These are phyloP conservation scores for Euphorbia pulcherrima DNA, from an alignment of 345 rosid genomes.

Conservation along the genomic window DNA sequence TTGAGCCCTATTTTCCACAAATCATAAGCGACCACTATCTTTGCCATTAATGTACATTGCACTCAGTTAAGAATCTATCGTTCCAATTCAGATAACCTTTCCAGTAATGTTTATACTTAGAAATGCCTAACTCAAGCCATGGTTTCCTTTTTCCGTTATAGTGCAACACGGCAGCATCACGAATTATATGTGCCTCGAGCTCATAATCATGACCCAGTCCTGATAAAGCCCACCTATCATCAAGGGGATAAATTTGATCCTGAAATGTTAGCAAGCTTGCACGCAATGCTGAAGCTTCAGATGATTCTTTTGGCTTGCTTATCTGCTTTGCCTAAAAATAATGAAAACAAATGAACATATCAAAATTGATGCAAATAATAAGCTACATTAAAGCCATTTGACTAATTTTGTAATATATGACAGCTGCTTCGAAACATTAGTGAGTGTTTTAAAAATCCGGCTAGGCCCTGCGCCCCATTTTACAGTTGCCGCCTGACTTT, in stretches of 20 bases:
- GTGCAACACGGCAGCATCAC: conserved; percentile 30
- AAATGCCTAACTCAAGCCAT: conserved; percentile 35
- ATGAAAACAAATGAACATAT: conserved; percentile 2
- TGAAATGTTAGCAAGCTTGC: conserved; percentile 31
- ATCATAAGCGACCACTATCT: conserved; percentile 12
- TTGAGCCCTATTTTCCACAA: conserved; percentile 13
- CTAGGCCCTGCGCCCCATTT: no score
- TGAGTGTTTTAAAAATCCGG: no score
- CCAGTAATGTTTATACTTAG: conserved; percentile 29
- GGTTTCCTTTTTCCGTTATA: conserved; percentile 36
- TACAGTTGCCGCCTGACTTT: no score
- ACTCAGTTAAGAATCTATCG: conserved; percentile 16
- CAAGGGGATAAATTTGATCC: conserved; percentile 23
- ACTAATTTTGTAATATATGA: not conserved
- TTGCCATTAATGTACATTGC: conserved; percentile 46
- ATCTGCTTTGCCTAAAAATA: conserved; percentile 31
- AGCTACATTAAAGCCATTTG: not conserved
- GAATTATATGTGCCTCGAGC: conserved; percentile 19
- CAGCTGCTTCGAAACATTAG: not conserved
- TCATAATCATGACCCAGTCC: conserved; percentile 31
- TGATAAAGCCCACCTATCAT: conserved; percentile 21
- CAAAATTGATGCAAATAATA: not conserved
- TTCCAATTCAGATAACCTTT: conserved; percentile 23
- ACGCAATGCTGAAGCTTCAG: conserved; percentile 36
- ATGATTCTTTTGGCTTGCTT: conserved; percentile 37